Conservation (phyloP, 2,329 filamentous ascomycete genomes). For the Phialophora macrospora region DNA sequence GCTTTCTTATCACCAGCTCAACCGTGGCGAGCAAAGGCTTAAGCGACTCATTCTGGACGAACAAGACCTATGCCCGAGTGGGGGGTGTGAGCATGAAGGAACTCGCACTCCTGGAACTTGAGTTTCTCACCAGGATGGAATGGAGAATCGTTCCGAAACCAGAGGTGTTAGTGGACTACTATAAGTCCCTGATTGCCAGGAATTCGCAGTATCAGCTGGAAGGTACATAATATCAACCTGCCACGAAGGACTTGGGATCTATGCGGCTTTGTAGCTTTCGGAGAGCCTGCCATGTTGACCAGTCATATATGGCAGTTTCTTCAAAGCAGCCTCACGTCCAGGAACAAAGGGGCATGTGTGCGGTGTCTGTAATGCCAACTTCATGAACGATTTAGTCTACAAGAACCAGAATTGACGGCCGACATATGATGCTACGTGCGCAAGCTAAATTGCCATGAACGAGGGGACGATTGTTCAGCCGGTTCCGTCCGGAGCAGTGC, state of each 20-base stretch:
- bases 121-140: slow-evolving; percentile 88
- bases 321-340: not conserved
- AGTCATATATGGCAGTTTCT: not conserved
- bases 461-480: not conserved
- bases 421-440: not conserved
- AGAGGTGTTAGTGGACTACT: slow-evolving; percentile 91
- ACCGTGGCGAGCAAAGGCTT: slow-evolving; percentile 95
- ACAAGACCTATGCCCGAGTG: slow-evolving; percentile 91
- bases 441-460: not conserved
- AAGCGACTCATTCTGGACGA: slow-evolving; percentile 98
- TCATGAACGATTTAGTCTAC: not conserved
- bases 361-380: not conserved
- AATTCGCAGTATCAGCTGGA: slow-evolving; percentile 64
- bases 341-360: not conserved
- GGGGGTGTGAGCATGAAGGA: slow-evolving; percentile 90
- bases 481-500: not conserved
- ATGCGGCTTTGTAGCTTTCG: slow-evolving; percentile 2
- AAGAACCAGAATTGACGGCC: slow-evolving; percentile 15
- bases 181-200: slow-evolving; percentile 78
- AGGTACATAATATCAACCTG: slow-evolving; percentile 3
- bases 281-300: not conserved
- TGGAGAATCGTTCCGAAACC: slow-evolving; percentile 98
- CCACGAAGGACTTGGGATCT: not conserved
- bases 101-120: slow-evolving; percentile 86
- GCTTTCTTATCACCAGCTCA: slow-evolving; percentile 92